phyloP scores from a whole-genome alignment of 768 basidiomycete genomes.

The Psilocybe cubensis region DNA sequence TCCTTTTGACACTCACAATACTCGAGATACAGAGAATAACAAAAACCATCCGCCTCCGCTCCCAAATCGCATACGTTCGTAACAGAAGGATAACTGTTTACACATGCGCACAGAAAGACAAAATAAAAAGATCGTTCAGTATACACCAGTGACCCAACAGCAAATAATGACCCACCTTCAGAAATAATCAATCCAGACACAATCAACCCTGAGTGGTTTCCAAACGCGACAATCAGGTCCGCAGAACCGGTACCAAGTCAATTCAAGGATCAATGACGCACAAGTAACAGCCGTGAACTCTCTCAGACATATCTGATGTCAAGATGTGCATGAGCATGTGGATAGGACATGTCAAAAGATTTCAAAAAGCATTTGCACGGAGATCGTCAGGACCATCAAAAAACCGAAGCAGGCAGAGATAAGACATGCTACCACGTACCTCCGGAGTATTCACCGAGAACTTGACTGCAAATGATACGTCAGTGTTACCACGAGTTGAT shows the following conservation, averaged over 20 bases:
- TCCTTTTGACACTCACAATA: slow-evolving; percentile 9
- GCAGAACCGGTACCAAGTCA: background rate
- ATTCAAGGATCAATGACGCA: slow-evolving; percentile 11
- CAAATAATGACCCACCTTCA: slow-evolving; percentile 31
- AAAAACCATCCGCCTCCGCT: slow-evolving; percentile 36
- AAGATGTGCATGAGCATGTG: background rate
- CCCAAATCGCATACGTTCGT: slow-evolving; percentile 50
- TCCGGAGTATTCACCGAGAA: slow-evolving; percentile 23
- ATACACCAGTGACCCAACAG: too few relatives aligned
- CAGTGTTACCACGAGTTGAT: background rate
- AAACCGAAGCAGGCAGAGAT: background rate
- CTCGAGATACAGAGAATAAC: slow-evolving; percentile 32
- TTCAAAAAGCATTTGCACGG: too few relatives aligned
- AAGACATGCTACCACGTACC: slow-evolving; percentile 13
- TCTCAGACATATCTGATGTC: slow-evolving; percentile 25
- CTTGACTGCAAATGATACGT: slow-evolving; percentile 13
- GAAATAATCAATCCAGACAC: slow-evolving; percentile 39
- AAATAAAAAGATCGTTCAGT: too few relatives aligned
- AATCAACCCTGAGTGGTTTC: slow-evolving; percentile 29
- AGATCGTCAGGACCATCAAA: background rate
- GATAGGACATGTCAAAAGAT: too few relatives aligned
- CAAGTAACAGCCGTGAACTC: slow-evolving; percentile 35
- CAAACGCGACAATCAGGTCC: background rate
- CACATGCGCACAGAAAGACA: too few relatives aligned
- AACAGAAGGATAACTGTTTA: slow-evolving; percentile 40